Conservation (phyloP, 192 early-diverging fungal species). For the Coemansia umbellata region DNA sequence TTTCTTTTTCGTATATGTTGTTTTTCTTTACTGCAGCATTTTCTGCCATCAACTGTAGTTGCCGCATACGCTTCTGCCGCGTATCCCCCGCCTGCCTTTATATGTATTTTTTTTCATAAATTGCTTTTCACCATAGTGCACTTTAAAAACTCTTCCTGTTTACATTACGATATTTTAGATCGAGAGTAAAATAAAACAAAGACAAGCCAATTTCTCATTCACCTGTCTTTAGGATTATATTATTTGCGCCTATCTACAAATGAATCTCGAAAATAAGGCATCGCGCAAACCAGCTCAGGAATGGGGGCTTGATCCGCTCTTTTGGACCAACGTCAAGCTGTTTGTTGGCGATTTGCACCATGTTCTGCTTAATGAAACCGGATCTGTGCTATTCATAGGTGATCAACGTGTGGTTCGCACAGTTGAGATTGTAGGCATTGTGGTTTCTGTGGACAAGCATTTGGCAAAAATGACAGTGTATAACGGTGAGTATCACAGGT, state of each 20-base stretch:
- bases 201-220: too few species aligned
- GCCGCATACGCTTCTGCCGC: too few species aligned
- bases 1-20: too few species aligned
- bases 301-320: slow-evolving; percentile 48
- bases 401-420: slow-evolving; percentile 23
- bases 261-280: slow-evolving; percentile 25
- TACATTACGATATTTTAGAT: too few species aligned
- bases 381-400: slow-evolving; percentile 35
- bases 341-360: slow-evolving; percentile 37
- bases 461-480: slow-evolving; percentile 27
- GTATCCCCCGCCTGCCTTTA: too few species aligned
- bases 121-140: too few species aligned
- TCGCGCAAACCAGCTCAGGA: slow-evolving; percentile 5
- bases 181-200: too few species aligned
- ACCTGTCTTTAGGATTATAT: too few species aligned
- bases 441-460: slow-evolving; percentile 23
- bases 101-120: too few species aligned
- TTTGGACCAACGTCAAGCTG: slow-evolving; percentile 43
- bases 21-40: too few species aligned
- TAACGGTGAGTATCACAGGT: slow-evolving; percentile 10
- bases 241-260: slow-evolving; percentile 2
- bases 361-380: slow-evolving; percentile 18
- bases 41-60: too few species aligned
- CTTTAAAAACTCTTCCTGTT: too few species aligned
- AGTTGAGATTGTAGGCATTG: slow-evolving; percentile 42